A percentile compares a stretch with the other conserved stretches of the same genome.
phyloP scores from a whole-genome alignment of 2,329 filamentous ascomycete genomes.

The Zelopaecilomyces penicillatus region DNA sequence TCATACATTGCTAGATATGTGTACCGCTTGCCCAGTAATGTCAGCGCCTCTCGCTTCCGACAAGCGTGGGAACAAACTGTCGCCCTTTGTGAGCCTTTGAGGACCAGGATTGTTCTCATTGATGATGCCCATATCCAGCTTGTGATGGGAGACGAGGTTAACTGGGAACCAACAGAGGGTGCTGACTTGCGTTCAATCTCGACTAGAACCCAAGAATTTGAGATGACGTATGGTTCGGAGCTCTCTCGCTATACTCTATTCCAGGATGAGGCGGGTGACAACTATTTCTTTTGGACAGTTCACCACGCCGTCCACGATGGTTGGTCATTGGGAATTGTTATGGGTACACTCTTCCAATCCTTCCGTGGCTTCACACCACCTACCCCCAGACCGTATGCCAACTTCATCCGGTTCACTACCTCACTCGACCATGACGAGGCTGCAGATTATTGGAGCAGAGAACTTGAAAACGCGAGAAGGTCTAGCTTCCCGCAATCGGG shows the following conservation, averaged over 20 bases:
- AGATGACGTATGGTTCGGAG: conserved; percentile 5
- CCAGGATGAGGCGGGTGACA: not conserved
- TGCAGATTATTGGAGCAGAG: conserved; percentile 8
- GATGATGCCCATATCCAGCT: conserved; percentile 8
- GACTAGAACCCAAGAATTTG: not conserved
- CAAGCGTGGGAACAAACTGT: conserved; percentile 17
- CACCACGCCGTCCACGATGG: conserved; percentile 23
- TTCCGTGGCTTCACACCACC: conserved; percentile 1
- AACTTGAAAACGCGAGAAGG: conserved; percentile 7
- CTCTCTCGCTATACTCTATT: conserved; percentile 3
- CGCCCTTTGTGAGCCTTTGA: not conserved
- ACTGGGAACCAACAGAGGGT: not conserved
- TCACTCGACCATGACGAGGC: conserved; percentile 6
- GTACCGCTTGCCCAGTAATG: conserved; percentile 20
- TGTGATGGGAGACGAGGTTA: conserved; percentile 9
- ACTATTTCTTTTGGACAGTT: conserved; percentile 16
- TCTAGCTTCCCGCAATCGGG: conserved; percentile 5
- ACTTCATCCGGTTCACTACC: conserved; percentile 5
- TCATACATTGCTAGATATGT: conserved; percentile 12
- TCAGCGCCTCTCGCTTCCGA: conserved; percentile 18
- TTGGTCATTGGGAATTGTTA: conserved; percentile 14
- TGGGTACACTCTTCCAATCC: conserved; percentile 7
- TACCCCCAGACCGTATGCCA: not conserved
- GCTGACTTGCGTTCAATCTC: not conserved
- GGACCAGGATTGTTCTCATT: conserved; percentile 7